phyloP scores from a whole-genome alignment of 371 early-diverging fungal species.

The Mortierella polycephala region DNA sequence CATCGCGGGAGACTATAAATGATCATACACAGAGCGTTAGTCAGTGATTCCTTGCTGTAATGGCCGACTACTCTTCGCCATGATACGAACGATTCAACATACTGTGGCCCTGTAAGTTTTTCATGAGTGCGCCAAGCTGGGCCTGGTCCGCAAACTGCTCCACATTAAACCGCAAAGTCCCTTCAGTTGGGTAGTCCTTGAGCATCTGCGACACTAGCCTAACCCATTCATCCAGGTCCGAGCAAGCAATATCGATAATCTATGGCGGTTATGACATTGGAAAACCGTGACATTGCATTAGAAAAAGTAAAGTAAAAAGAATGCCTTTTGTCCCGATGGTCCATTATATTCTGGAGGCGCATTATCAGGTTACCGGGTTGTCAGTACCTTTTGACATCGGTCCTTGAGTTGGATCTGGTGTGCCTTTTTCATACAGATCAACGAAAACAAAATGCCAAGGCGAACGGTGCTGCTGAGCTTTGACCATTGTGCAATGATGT shows the following conservation, averaged over 20 bases:
- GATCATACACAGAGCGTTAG: neutral
- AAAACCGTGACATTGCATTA: neutral
- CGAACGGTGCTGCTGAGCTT: slow-evolving; percentile 33
- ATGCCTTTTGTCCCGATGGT: neutral
- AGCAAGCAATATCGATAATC: slow-evolving; percentile 43
- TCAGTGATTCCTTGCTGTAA: neutral
- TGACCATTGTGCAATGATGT: slow-evolving; percentile 42
- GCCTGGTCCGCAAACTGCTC: slow-evolving; percentile 47
- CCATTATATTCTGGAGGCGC: neutral
- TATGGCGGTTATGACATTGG: slow-evolving; percentile 1
- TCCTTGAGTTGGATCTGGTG: slow-evolving; percentile 45
- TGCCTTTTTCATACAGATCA: slow-evolving; percentile 52
- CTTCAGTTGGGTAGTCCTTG: slow-evolving; percentile 45
- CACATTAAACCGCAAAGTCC: slow-evolving; percentile 46
- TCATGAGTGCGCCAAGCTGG: slow-evolving; percentile 28
- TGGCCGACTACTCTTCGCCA: neutral
- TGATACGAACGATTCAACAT: slow-evolving; percentile 1
- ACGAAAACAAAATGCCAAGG: slow-evolving; percentile 44
- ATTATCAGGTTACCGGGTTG: too few species aligned
- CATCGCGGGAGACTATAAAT: slow-evolving; percentile 31
- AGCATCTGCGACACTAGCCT: slow-evolving; percentile 45
- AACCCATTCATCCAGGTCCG: slow-evolving; percentile 54
- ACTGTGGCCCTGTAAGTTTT: slow-evolving; percentile 30
- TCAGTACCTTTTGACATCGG: slow-evolving; percentile 28
- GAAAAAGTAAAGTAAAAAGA: neutral